Base-by-base conservation (phyloP, 148 eudicot species). In the Amaranthus hypochondriacus region DNA sequence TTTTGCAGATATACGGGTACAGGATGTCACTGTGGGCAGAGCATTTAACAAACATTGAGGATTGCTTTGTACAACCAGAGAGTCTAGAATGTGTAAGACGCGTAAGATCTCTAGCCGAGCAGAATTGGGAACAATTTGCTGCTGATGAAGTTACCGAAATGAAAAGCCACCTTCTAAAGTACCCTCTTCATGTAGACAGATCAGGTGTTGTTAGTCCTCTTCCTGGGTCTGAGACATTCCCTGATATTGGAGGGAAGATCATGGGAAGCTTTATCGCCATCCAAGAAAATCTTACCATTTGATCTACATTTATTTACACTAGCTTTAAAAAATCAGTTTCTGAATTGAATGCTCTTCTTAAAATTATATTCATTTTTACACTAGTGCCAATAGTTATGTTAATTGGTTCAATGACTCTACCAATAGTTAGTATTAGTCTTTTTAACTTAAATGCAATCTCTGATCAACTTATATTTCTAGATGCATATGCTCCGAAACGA, bases 1-100 rank as follows among this genome's bases (percentile, higher is more conserved):
- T 63, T 48, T 51, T 85, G 76, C 88, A 91, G 96, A 73, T 93
- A 49, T 88, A 82, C 62, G 98, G 98, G 51, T 91, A 89, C 62
- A 84, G 97, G 55, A 93, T 89, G 98, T 88, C 98, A 1, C 82
- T 91, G 7, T 94, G 98, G 97, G 96, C 92, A 10, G 98, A 94
- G 71, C 97, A 94, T 84, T 79, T 86, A 12, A 91, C 90, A 63
- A 78, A 5, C 3, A 75, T 87, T 0, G 96, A 89, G 67, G 83
- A 80, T 12, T 79, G 75, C 71, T 91, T 87, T 57, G 82, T 61
- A 53, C 75, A 80, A 28, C 98, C 98, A 0, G 86, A 91, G 78
- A 88, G 87, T 66, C 7, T 91, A 0, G 93, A 88, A 15, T 94
- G 97, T n/a, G 89, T 84, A 68, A 86, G 89, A 79, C 79, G 84